A percentile compares a stretch with the other conserved stretches of the same genome.
Conservation (phyloP, 306 rosid genomes). For the Rosa lucieae region DNA sequence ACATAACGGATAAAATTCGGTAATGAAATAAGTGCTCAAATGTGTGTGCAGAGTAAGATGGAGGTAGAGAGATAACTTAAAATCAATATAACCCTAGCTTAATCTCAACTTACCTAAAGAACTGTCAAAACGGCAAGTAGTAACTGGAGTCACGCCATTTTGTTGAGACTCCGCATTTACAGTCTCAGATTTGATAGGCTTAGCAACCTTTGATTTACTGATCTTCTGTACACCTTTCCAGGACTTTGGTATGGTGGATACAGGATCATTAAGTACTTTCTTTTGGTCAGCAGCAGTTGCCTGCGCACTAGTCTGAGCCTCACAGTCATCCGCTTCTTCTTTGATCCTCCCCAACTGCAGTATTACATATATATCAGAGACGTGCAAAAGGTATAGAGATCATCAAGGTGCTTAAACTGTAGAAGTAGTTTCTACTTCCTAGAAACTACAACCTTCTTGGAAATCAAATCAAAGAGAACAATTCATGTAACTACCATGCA, state of each 20-base stretch:
- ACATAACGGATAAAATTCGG: neutral
- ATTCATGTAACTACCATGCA: neutral
- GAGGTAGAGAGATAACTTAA: constrained; percentile 8
- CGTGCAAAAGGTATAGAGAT: neutral
- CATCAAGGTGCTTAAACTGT: neutral
- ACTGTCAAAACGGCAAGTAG: constrained; percentile 67
- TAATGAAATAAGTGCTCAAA: neutral
- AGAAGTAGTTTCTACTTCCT: neutral
- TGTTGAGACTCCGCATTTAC: constrained; percentile 35
- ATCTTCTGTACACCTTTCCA: constrained; percentile 30
- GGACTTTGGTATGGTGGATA: constrained; percentile 28
- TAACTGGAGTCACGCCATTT: constrained; percentile 35
- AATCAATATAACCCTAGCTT: neutral
- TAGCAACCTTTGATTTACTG: constrained; percentile 43
- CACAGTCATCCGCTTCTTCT: constrained; percentile 32
- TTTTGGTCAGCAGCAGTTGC: constrained; percentile 23
- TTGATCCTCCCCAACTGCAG: constrained; percentile 49
- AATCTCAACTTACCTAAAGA: constrained; percentile 65
- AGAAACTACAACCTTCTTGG: neutral
- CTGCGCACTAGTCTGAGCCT: constrained; percentile 24
- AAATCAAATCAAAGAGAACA: neutral
- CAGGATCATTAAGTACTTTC: constrained; percentile 26
- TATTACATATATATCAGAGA: neutral
- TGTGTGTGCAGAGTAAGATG: neutral
- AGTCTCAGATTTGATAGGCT: constrained; percentile 42